Base-by-base conservation (phyloP, 2,329 filamentous ascomycete species). In the Didymella exigua region DNA sequence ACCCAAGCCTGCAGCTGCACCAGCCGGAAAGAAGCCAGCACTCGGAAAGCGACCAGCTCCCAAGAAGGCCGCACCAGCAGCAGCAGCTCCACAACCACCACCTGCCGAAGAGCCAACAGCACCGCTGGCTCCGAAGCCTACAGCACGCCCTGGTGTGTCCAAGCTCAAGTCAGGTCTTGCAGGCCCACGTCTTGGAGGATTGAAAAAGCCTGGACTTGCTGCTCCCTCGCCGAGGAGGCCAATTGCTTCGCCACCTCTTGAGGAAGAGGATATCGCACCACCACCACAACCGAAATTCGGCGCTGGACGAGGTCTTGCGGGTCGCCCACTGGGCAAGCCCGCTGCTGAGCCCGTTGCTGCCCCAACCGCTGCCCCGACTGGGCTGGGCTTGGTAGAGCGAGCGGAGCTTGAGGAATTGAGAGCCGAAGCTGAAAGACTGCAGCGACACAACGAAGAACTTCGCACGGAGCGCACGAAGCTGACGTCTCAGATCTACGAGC, bases 381-480 rank as follows among this genome's bases (percentile, higher is more conserved):
- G 89, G 0, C 81, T 96, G 42, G 85, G 87, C 18, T 84, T 89
- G 8, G 82, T 90, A n/a, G 95, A 99, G 71, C 86, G 90, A 37
- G 90, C 91, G n/a, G 93, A 99, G 73, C 80, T 99, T 1, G 91
- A 96, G 61, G 93, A 96, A 70, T 83, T 98, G 11, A 89, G 93
- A 31, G 81, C 87, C 11, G 88, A 96, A 57, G 93, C 93, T 65
- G 93, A 97, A 42, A 84, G 89, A 26, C 80, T 96, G 5, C 81
- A 84, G 19, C 86, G 87, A 50, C 85, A 91, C 61, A 85, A 87
- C 9, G 91, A 96, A 49, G 93, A 96, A 38, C 80, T 93, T 64
- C 86, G 91, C 49, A 85, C 90, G 41, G 93, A 97, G 70, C 88
- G 91, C 59, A 86, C 87, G 54, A 93, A 89, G 68, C 83, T 96